Percentiles rank a stretch among this genome's conserved stretches.
Conservation (phyloP, 441 rosid genomes). For the Oxalis stricta region DNA sequence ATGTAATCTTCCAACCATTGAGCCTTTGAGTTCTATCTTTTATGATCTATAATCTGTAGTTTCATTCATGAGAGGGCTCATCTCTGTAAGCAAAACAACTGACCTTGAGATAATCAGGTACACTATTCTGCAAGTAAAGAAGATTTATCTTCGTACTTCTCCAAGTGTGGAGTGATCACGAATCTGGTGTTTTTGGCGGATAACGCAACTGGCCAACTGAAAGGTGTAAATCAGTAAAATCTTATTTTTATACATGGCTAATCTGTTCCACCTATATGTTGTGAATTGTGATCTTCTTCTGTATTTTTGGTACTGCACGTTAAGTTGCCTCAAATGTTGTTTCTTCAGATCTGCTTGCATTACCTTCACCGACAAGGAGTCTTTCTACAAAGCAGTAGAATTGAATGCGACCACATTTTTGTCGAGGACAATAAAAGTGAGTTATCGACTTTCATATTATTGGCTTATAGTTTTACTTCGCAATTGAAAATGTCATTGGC, state of each 20-base stretch:
- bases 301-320: background rate
- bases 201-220: constrained; percentile 13
- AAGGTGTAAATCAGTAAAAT: constrained; percentile 16
- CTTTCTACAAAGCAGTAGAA: constrained; percentile 18
- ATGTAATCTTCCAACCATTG: too few relatives aligned
- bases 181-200: constrained; percentile 12
- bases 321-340: background rate
- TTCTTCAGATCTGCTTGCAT: constrained; percentile 20
- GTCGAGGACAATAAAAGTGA: constrained; percentile 23
- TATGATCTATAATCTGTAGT: too few relatives aligned
- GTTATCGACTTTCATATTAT: too few relatives aligned
- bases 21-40: too few relatives aligned
- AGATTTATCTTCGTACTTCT: constrained; percentile 19
- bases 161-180: constrained; percentile 20
- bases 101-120: constrained; percentile 13
- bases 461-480: too few relatives aligned
- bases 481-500: too few relatives aligned
- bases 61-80: too few relatives aligned
- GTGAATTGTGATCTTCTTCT: too few relatives aligned
- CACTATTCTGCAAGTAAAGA: constrained; percentile 21
- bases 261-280: background rate
- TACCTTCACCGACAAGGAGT: constrained; percentile 21
- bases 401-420: constrained; percentile 16
- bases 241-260: background rate
- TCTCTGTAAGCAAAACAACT: too few relatives aligned